A percentile compares a stretch with the other conserved stretches of the same genome.
Conservation (phyloP, 2,329 filamentous ascomycete species). For the Diaporthe ilicicola region DNA sequence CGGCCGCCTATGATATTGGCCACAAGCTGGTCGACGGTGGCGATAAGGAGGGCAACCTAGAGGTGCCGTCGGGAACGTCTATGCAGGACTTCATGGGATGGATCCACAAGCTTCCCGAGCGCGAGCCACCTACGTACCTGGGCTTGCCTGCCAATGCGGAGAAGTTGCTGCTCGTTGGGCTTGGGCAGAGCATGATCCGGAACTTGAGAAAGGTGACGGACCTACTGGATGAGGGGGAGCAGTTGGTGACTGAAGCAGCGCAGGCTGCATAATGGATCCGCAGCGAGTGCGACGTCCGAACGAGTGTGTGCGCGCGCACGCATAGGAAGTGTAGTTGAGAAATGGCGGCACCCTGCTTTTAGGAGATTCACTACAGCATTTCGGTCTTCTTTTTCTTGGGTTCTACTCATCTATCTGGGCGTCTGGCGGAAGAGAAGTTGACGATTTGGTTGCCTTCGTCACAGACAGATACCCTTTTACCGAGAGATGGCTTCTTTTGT, state of each 20-base stretch:
- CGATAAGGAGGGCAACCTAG: conserved; percentile 67
- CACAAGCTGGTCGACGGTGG: conserved; percentile 83
- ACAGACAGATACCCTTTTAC: conserved; percentile 29
- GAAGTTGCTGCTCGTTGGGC: conserved; percentile 89
- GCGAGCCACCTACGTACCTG: conserved; percentile 94
- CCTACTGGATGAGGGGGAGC: conserved; percentile 92
- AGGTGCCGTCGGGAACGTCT: conserved; percentile 81
- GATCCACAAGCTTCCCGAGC: conserved; percentile 91
- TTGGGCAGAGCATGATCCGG: conserved; percentile 84
- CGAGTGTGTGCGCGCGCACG: background rate
- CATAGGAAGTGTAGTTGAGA: background rate
- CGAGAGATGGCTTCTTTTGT: conserved; percentile 19
- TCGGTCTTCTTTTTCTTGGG: background rate
- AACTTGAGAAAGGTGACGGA: conserved; percentile 87
- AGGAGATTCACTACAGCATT: background rate
- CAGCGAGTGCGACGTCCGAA: background rate
- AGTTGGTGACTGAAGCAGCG: conserved; percentile 76
- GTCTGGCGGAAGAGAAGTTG: conserved; percentile 16
- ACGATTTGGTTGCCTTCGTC: conserved; percentile 13
- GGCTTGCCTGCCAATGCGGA: conserved; percentile 95
- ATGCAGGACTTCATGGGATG: conserved; percentile 88
- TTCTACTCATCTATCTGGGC: conserved; percentile 16
- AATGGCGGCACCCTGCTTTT: background rate
- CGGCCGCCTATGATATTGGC: conserved; percentile 89
- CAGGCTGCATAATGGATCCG: conserved; percentile 19